Percentiles rank a stretch among this genome's conserved stretches.
These are phyloP conservation scores for Tribonema minus DNA, from an alignment of 108 stramenopile species.

Conservation along the genomic window DNA sequence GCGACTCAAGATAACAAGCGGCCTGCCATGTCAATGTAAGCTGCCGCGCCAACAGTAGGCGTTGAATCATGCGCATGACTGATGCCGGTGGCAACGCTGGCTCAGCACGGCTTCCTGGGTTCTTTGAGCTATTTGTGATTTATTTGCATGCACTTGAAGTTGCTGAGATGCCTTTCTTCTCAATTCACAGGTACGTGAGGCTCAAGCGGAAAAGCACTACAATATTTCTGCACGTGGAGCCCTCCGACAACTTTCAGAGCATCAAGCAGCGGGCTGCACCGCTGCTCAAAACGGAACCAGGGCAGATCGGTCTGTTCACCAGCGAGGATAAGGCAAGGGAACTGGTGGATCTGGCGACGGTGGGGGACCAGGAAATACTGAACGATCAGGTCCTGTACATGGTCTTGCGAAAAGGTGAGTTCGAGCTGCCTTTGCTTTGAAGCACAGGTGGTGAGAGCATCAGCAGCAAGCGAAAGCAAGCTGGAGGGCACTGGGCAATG, in stretches of 20 bases:
- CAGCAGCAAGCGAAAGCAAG: no score
- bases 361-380: constrained; percentile 25
- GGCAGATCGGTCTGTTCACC: constrained; percentile 36
- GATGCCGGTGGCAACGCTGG: no score
- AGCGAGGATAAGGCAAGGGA: constrained; percentile 32
- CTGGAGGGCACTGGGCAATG: no score
- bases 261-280: constrained; percentile 26
- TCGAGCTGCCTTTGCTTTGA: no score
- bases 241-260: constrained; percentile 36
- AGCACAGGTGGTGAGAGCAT: no score
- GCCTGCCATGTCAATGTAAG: background rate
- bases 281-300: constrained; percentile 16
- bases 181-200: constrained; percentile 21
- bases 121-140: no score
- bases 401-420: constrained; percentile 17
- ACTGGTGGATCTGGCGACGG: constrained; percentile 30
- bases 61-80: no score
- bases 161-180: background rate
- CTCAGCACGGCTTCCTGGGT: no score
- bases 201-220: constrained; percentile 39
- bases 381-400: constrained; percentile 21
- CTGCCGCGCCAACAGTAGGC: background rate
- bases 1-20: no score
- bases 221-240: constrained; percentile 46
- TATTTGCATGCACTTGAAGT: no score